phyloP scores from a whole-genome alignment of 2,329 filamentous ascomycete species.

The Phoma sp. region DNA sequence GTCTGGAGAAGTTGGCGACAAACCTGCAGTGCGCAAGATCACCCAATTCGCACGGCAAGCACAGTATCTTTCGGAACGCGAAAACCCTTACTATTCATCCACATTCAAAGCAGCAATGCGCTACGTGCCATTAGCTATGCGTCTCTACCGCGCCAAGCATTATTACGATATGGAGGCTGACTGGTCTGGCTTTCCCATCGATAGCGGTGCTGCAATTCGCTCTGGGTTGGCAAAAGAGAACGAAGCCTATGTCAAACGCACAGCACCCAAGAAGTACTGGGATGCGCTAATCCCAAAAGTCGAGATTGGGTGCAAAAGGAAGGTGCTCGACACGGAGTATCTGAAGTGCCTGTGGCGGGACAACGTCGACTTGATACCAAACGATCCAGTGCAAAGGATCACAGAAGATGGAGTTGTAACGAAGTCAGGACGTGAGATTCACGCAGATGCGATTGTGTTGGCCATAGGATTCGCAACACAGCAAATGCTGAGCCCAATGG shows the following conservation, averaged over 20 bases:
- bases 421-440: slow-evolving; percentile 44
- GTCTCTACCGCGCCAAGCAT: slow-evolving; percentile 51
- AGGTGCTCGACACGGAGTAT: slow-evolving; percentile 57
- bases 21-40: slow-evolving; percentile 45
- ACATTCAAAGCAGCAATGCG: slow-evolving; percentile 54
- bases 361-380: slow-evolving; percentile 51
- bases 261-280: slow-evolving; percentile 53
- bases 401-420: slow-evolving; percentile 49
- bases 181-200: slow-evolving; percentile 51
- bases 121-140: slow-evolving; percentile 54
- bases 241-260: slow-evolving; percentile 51
- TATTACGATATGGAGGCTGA: slow-evolving; percentile 54
- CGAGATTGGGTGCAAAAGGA: slow-evolving; percentile 57
- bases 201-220: slow-evolving; percentile 47
- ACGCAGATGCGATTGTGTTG: slow-evolving; percentile 56
- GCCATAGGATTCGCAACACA: slow-evolving; percentile 59
- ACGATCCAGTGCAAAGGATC: slow-evolving; percentile 51
- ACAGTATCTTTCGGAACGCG: slow-evolving; percentile 56
- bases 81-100: slow-evolving; percentile 51
- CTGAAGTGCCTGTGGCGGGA: slow-evolving; percentile 51
- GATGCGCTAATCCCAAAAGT: slow-evolving; percentile 52
- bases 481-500: slow-evolving; percentile 55
- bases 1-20: slow-evolving; percentile 36
- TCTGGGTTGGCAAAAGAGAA: slow-evolving; percentile 47
- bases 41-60: slow-evolving; percentile 59